These are phyloP conservation scores for Typha latifolia DNA, from an alignment of 176 grass and related monocot genomes.

Conservation along the genomic window DNA sequence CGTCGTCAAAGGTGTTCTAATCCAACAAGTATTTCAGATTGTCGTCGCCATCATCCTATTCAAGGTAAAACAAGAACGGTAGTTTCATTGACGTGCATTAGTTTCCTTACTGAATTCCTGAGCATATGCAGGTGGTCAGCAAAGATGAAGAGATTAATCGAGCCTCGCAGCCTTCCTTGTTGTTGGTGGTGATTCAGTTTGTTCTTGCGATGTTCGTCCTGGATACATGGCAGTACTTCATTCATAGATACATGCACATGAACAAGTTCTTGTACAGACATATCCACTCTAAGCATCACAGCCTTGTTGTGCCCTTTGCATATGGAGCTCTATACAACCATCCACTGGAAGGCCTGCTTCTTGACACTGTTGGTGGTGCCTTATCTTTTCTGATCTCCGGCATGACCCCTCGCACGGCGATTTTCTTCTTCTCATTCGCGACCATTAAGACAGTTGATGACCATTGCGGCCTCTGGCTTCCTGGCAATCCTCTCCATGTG, in stretches of 20 bases:
- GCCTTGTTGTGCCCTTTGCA: constrained; percentile 68
- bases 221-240: constrained; percentile 95
- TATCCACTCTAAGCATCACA: constrained; percentile 84
- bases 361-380: constrained; percentile 73
- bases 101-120: no score
- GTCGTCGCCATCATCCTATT: constrained; percentile 30
- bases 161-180: no score
- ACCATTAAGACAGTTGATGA: constrained; percentile 82
- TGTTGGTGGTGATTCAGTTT: constrained; percentile 27
- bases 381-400: constrained; percentile 66
- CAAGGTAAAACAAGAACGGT: constrained; percentile 28
- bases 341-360: constrained; percentile 71
- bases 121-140: no score
- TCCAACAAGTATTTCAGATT: constrained; percentile 64
- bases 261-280: constrained; percentile 80
- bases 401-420: constrained; percentile 62
- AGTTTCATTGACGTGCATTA: no score
- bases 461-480: constrained; percentile 77
- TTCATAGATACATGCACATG: constrained; percentile 83
- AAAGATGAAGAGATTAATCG: no score
- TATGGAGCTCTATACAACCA: constrained; percentile 88
- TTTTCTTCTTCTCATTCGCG: constrained; percentile 83
- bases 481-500: constrained; percentile 54
- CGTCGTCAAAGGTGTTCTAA: constrained; percentile 53
- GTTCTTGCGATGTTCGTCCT: constrained; percentile 58